These are phyloP conservation scores for Nakazawaea ambrosiae DNA, from an alignment of 805 yeast genomes.

Conservation along the genomic window DNA sequence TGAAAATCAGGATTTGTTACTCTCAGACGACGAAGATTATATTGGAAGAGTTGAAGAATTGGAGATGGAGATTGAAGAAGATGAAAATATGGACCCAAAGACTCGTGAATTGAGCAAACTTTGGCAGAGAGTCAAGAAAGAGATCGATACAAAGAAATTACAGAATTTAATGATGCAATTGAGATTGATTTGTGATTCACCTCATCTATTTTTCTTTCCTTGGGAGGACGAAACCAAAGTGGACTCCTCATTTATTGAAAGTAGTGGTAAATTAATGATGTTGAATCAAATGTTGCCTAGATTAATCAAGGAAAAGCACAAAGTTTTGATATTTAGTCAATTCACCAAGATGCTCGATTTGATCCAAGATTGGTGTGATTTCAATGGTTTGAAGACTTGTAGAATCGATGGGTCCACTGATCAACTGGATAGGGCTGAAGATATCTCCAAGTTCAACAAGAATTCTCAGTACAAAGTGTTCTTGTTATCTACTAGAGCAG, in stretches of 20 bases:
- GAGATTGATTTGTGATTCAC: constrained; percentile 79
- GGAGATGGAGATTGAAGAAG: neutral
- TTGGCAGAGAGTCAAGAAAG: constrained; percentile 27
- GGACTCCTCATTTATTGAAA: constrained; percentile 31
- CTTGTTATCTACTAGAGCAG: constrained; percentile 84
- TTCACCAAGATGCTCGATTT: constrained; percentile 80
- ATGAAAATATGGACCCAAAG: constrained; percentile 1
- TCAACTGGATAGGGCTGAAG: constrained; percentile 58
- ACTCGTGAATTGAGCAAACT: constrained; percentile 12
- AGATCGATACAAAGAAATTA: constrained; percentile 44
- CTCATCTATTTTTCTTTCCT: constrained; percentile 78
- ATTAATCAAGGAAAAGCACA: constrained; percentile 45
- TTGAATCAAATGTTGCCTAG: constrained; percentile 54
- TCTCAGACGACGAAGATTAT: constrained; percentile 10
- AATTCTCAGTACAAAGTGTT: constrained; percentile 41
- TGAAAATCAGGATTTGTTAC: constrained; percentile 10
- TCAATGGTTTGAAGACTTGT: constrained; percentile 37
- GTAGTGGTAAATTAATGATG: constrained; percentile 69
- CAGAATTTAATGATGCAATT: constrained; percentile 78
- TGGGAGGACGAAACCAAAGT: constrained; percentile 43
- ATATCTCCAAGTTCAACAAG: constrained; percentile 47
- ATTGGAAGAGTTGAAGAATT: constrained; percentile 8
- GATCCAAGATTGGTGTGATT: constrained; percentile 64
- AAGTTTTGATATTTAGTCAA: constrained; percentile 79
- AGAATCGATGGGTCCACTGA: constrained; percentile 73